phyloP scores from a whole-genome alignment of 192 early-diverging fungal species.

The Funneliformis geosporum region DNA sequence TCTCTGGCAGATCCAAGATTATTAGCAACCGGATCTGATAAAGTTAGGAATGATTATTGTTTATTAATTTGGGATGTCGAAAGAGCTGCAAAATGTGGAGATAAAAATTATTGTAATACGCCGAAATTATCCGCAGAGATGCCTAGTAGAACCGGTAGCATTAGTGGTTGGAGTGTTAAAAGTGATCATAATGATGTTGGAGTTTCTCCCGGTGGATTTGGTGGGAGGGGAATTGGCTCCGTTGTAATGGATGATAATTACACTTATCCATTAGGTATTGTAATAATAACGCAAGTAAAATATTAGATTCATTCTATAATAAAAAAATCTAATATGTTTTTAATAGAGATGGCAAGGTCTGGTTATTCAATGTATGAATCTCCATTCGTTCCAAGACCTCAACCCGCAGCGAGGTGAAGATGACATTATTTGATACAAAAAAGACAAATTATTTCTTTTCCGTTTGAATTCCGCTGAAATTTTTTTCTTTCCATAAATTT shows the following conservation, averaged over 20 bases:
- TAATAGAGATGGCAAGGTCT: constrained; percentile 3
- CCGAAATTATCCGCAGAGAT: background rate
- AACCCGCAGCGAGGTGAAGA: background rate
- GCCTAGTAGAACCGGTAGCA: constrained; percentile 16
- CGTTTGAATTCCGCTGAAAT: background rate
- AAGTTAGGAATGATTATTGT: constrained; percentile 70
- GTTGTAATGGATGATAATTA: background rate
- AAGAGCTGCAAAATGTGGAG: constrained; percentile 26
- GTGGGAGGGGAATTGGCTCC: background rate
- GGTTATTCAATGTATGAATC: background rate
- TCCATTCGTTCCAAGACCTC: background rate
- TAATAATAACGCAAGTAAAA: background rate
- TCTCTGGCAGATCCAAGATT: constrained; percentile 59
- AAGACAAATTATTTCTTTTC: background rate
- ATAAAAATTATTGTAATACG: background rate
- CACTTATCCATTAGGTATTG: background rate
- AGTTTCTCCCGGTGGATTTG: background rate
- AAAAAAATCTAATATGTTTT: background rate
- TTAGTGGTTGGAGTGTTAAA: constrained; percentile 19
- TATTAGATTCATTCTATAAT: background rate
- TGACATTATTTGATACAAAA: background rate
- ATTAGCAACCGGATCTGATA: constrained; percentile 72
- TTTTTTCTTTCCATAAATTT: background rate
- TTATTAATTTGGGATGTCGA: constrained; percentile 78
- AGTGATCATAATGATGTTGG: constrained; percentile 1